Evolutionary conservation across 768 basidiomycete species (phyloP).

Genomic region (Dentipellis sp.): DNA sequence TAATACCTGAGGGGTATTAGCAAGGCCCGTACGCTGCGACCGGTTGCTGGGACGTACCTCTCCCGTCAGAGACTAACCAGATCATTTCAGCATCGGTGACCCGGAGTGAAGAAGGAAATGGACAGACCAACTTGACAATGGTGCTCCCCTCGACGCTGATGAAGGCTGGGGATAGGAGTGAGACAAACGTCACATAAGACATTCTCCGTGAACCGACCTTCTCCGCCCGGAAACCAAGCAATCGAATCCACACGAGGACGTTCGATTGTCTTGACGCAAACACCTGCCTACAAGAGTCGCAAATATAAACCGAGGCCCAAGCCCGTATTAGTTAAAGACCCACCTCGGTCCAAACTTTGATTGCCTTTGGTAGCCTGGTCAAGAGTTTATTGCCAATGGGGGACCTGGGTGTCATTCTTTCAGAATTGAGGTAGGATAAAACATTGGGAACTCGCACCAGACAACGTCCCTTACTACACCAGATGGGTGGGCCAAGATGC

Average conservation of each 20-base stretch:
- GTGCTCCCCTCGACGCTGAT: constrained; percentile 58
- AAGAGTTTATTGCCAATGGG: constrained; percentile 52
- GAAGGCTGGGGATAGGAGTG: constrained; percentile 38
- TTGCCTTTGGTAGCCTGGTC: constrained; percentile 52
- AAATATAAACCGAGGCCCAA: background rate
- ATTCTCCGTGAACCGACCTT: constrained; percentile 29
- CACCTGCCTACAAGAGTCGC: constrained; percentile 41
- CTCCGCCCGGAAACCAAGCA: constrained; percentile 57
- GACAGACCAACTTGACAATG: constrained; percentile 49
- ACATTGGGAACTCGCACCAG: constrained; percentile 35
- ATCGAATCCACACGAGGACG: constrained; percentile 52
- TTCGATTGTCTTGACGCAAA: constrained; percentile 58
- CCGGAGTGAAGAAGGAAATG: too few relatives aligned
- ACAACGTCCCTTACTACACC: constrained; percentile 71
- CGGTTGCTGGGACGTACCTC: constrained; percentile 28
- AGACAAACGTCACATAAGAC: background rate
- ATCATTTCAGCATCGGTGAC: too few relatives aligned
- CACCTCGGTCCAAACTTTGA: constrained; percentile 71
- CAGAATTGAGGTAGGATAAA: background rate
- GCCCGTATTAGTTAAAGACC: too few relatives aligned
- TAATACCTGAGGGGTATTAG: constrained; percentile 29
- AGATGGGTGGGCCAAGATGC: constrained; percentile 54
- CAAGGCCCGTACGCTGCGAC: background rate
- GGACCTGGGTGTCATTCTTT: constrained; percentile 34
- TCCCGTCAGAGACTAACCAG: constrained; percentile 44